Conservation (phyloP, 345 rosid species). For the Rhizophora mangle region DNA sequence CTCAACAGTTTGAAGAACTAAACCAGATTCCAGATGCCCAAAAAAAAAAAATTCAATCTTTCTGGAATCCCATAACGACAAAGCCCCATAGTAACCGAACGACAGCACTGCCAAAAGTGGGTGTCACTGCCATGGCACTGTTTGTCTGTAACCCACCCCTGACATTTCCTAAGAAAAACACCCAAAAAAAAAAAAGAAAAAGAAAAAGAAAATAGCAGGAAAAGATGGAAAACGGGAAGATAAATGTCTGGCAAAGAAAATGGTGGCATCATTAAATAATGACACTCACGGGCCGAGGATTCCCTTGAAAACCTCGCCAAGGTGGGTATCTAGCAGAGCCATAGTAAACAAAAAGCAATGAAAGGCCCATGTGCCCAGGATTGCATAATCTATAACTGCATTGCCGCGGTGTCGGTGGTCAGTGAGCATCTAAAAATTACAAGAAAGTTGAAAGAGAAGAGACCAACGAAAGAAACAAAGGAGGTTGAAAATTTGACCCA, state of each 20-base stretch:
- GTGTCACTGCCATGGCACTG: constrained; percentile 16
- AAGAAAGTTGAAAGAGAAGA: constrained; percentile 2
- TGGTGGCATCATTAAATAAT: constrained; percentile 23
- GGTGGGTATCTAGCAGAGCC: constrained; percentile 23
- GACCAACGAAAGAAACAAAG: constrained; percentile 27
- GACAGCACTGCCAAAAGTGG: constrained; percentile 6
- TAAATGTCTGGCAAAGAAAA: constrained; percentile 7
- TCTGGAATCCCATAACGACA: constrained; percentile 7
- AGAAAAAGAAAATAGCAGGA: neutral
- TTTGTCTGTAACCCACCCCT: constrained; percentile 23
- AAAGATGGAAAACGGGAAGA: neutral
- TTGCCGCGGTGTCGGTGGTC: constrained; percentile 31
- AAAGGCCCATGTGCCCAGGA: constrained; percentile 15
- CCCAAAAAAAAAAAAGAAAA: constrained; percentile 1
- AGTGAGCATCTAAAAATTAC: constrained; percentile 23
- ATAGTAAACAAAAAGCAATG: constrained; percentile 1
- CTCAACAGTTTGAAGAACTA: constrained; percentile 4
- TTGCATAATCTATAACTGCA: constrained; percentile 53
- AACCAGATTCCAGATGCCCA: constrained; percentile 13
- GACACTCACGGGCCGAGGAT: constrained; percentile 56
- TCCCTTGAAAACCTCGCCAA: constrained; percentile 39
- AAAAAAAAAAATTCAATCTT: neutral
- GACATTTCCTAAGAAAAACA: constrained; percentile 22
- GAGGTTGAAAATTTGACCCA: constrained; percentile 36
- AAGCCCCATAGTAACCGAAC: neutral